Evolutionary conservation across 2,329 filamentous ascomycete genomes (phyloP).

Genomic region (Cladosporium colombiae): DNA sequence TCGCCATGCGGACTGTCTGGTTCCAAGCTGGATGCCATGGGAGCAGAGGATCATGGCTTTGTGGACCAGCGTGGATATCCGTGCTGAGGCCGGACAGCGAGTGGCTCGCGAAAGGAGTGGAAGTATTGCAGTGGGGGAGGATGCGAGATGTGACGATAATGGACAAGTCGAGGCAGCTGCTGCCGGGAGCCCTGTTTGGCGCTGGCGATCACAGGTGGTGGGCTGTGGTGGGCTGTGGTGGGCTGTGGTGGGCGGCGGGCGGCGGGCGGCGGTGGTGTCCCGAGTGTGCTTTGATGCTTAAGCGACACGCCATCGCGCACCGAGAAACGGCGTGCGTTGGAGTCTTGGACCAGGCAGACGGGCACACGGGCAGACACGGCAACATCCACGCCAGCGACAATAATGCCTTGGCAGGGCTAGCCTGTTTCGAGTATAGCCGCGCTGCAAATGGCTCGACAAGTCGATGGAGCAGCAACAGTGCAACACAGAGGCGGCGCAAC

Average conservation of each 20-base stretch:
- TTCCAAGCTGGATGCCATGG: conserved; percentile 18
- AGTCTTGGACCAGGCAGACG: neutral
- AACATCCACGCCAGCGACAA: neutral
- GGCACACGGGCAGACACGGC: neutral
- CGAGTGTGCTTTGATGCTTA: conserved; percentile 1
- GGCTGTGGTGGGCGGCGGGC: neutral
- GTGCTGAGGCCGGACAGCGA: conserved; percentile 16
- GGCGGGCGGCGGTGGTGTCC: neutral
- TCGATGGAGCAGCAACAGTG: neutral
- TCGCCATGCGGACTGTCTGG: conserved; percentile 13
- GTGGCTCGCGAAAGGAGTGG: conserved; percentile 7
- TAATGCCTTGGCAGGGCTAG: neutral
- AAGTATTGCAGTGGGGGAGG: conserved; percentile 7
- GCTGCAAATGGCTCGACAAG: neutral
- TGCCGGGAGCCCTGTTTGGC: conserved; percentile 7
- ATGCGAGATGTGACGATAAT: conserved; percentile 10
- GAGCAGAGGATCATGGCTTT: conserved; percentile 14
- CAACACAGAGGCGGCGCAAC: neutral
- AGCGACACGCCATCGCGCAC: neutral
- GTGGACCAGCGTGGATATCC: conserved; percentile 10
- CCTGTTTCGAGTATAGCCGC: neutral
- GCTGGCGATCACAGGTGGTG: conserved; percentile 1
- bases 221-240: too few species aligned
- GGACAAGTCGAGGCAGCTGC: neutral
- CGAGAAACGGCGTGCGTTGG: neutral